phyloP scores from a whole-genome alignment of 1,139 yeast species.

The Yamadazyma taylorii region DNA sequence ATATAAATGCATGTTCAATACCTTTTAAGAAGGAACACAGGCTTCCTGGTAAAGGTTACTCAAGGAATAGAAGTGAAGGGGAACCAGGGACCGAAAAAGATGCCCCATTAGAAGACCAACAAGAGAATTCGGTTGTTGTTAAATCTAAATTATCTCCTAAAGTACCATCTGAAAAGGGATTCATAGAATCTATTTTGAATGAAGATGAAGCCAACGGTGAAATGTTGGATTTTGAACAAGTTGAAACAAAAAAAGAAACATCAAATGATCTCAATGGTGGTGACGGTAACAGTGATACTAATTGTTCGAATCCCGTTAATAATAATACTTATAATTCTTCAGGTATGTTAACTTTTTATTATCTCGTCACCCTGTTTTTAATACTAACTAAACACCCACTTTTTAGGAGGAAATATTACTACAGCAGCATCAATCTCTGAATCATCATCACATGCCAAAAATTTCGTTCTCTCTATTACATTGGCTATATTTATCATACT shows the following conservation, averaged over 20 bases:
- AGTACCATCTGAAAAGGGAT: slow-evolving; percentile 6
- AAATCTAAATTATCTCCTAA: slow-evolving; percentile 15
- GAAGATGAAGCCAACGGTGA: neutral
- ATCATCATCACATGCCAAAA: neutral
- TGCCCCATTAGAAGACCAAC: neutral
- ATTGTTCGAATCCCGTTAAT: too few relatives aligned
- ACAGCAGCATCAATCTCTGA: neutral
- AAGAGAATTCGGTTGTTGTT: slow-evolving; percentile 9
- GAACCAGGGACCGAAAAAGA: neutral
- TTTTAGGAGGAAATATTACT: neutral
- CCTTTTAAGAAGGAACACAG: slow-evolving; percentile 44
- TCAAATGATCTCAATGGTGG: too few relatives aligned
- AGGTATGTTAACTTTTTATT: neutral
- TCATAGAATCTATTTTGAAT: neutral
- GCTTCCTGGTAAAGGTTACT: neutral
- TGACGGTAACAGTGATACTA: too few relatives aligned
- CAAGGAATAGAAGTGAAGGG: neutral
- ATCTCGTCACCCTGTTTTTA: too few relatives aligned
- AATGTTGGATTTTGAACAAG: neutral
- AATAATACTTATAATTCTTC: too few relatives aligned
- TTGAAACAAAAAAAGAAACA: too few relatives aligned
- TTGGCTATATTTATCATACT: neutral
- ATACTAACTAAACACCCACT: too few relatives aligned
- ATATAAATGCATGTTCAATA: slow-evolving; percentile 50
- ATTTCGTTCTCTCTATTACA: neutral